A percentile compares a stretch with the other conserved stretches of the same genome.
These are phyloP conservation scores for Cadophora luteo-olivacea DNA, from an alignment of 2,329 filamentous ascomycete species.

Conservation along the genomic window DNA sequence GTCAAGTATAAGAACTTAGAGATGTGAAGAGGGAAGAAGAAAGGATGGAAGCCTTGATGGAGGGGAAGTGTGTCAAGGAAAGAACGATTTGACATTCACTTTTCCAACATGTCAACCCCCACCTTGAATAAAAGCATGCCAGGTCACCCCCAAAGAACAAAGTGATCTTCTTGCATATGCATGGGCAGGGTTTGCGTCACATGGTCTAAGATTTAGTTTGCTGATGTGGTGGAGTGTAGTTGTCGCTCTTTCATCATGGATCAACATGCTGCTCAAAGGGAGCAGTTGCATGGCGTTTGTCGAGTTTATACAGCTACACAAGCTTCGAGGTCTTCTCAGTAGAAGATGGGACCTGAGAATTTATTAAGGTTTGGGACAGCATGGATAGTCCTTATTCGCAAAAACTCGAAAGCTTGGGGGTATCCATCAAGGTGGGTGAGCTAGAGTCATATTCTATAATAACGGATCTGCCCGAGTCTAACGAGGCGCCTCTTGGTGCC, in stretches of 20 bases:
- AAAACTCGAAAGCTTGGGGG: neutral
- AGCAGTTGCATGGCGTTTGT: no score
- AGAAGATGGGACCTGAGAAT: no score
- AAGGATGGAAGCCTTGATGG: neutral
- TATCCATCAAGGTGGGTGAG: neutral
- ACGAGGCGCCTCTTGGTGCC: no score
- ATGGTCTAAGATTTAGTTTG: neutral
- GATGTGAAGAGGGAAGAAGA: neutral
- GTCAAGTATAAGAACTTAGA: neutral
- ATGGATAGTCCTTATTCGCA: neutral
- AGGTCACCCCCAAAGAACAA: conserved; percentile 5
- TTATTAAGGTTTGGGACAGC: neutral
- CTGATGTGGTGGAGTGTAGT: neutral
- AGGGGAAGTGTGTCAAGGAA: neutral
- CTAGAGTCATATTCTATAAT: neutral
- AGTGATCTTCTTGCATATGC: conserved; percentile 22
- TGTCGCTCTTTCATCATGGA: neutral
- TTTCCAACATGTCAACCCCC: neutral
- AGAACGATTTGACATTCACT: neutral
- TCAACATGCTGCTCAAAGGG: neutral
- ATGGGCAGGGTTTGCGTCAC: conserved; percentile 17
- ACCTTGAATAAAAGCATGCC: neutral
- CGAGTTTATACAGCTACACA: neutral
- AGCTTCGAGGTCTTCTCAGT: neutral
- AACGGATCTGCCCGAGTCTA: neutral